Percentiles rank a stretch among this genome's conserved stretches.
Conservation (phyloP, 2,329 filamentous ascomycete species). For the Tolypocladium pustulatum region DNA sequence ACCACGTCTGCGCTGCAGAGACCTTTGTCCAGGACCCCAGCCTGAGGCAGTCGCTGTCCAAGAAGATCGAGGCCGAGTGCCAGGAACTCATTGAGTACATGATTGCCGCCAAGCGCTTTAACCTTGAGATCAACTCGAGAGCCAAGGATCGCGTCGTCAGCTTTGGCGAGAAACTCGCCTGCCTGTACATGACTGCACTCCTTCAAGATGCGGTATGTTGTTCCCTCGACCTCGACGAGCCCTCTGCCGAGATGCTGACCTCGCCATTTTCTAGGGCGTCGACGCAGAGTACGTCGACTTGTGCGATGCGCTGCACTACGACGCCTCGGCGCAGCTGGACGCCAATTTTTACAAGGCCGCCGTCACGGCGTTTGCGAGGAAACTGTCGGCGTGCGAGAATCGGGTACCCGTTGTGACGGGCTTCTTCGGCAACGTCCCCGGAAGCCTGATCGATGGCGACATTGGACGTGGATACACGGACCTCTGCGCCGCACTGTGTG, state of each 20-base stretch:
- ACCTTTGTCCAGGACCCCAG: slow-evolving; percentile 46
- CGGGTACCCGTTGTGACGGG: slow-evolving; percentile 76
- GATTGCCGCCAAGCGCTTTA: slow-evolving; percentile 52
- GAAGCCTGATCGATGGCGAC: slow-evolving; percentile 76
- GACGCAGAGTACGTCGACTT: slow-evolving; percentile 86
- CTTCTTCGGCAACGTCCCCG: slow-evolving; percentile 89
- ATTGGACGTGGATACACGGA: slow-evolving; percentile 96
- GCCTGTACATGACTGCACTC: slow-evolving; percentile 78
- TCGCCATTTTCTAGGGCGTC: slow-evolving; percentile 43
- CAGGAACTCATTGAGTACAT: slow-evolving; percentile 67
- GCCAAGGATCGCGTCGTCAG: slow-evolving; percentile 84
- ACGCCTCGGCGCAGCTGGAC: slow-evolving; percentile 48
- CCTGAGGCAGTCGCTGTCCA: slow-evolving; percentile 47
- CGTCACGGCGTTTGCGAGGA: slow-evolving; percentile 48
- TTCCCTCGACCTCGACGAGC: background rate
- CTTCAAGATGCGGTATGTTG: slow-evolving; percentile 57
- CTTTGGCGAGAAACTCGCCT: slow-evolving; percentile 93
- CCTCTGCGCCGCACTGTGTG: slow-evolving; percentile 82
- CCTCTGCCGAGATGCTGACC: background rate
- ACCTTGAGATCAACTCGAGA: slow-evolving; percentile 65
- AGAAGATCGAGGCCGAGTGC: slow-evolving; percentile 69
- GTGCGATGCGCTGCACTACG: slow-evolving; percentile 67
- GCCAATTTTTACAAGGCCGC: slow-evolving; percentile 60
- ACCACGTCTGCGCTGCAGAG: slow-evolving; percentile 68
- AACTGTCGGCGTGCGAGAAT: slow-evolving; percentile 53